A percentile compares a stretch with the other conserved stretches of the same genome.
phyloP scores from a whole-genome alignment of 768 basidiomycete species.

The Rhodotorula diobovata region DNA sequence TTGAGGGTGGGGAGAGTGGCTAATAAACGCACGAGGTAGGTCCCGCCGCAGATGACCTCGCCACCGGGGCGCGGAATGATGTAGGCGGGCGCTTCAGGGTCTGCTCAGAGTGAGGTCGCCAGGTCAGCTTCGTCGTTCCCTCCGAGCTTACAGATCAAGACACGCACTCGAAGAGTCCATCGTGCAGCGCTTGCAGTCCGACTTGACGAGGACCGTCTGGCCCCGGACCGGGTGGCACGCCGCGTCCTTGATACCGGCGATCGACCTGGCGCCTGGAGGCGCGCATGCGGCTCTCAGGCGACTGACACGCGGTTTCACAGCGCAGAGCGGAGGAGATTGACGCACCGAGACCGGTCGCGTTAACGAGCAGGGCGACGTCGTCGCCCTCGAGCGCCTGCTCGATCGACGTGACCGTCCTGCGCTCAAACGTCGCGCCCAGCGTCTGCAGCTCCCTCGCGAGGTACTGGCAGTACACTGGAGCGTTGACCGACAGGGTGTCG shows the following conservation, averaged over 20 bases:
- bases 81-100: constrained; percentile 51
- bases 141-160: no score
- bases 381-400: constrained; percentile 51
- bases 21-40: constrained; percentile 48
- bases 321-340: background rate
- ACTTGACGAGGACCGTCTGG: constrained; percentile 67
- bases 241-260: constrained; percentile 77
- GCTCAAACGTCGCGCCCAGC: constrained; percentile 53
- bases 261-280: constrained; percentile 57
- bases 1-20: background rate
- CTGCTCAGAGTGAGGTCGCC: background rate
- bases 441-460: constrained; percentile 50
- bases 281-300: background rate
- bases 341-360: constrained; percentile 57
- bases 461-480: constrained; percentile 55
- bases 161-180: constrained; percentile 25
- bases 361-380: constrained; percentile 52
- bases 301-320: background rate
- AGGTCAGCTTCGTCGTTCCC: background rate
- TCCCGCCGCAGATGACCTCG: constrained; percentile 58
- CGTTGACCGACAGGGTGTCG: constrained; percentile 55
- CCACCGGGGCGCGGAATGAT: constrained; percentile 62
- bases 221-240: constrained; percentile 72
- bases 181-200: constrained; percentile 18
- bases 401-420: constrained; percentile 51